Conservation (phyloP, 306 rosid species). For the Cyclanthera cordifolia region DNA sequence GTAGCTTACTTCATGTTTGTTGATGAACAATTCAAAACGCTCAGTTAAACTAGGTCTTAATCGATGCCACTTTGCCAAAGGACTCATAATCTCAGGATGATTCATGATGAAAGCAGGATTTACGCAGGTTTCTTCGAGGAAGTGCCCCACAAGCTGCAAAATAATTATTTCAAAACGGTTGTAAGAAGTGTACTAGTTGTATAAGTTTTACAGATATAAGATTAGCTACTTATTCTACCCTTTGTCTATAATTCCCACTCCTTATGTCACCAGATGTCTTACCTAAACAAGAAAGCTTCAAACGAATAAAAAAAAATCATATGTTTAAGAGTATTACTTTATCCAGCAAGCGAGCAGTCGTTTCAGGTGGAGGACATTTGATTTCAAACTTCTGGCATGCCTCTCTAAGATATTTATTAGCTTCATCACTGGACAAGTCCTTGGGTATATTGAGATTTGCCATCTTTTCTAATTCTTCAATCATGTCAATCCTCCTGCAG, state of each 20-base stretch:
- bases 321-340: constrained; percentile 30
- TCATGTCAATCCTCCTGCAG: constrained; percentile 87
- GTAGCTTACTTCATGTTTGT: constrained; percentile 63
- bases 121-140: constrained; percentile 74
- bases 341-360: constrained; percentile 77
- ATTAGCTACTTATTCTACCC: not conserved
- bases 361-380: constrained; percentile 82
- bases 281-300: not conserved
- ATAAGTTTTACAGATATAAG: not conserved
- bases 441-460: constrained; percentile 71
- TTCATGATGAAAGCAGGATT: constrained; percentile 76
- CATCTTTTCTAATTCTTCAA: constrained; percentile 63
- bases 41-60: constrained; percentile 68
- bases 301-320: not conserved
- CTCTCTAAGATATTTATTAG: constrained; percentile 60
- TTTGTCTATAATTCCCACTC: too few species aligned
- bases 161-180: not conserved
- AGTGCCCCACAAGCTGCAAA: constrained; percentile 92
- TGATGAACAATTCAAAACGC: constrained; percentile 79
- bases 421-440: constrained; percentile 63
- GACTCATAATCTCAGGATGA: constrained; percentile 93
- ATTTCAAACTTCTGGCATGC: constrained; percentile 60
- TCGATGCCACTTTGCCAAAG: constrained; percentile 94
- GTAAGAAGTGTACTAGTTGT: not conserved
- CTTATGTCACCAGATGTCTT: not conserved